Evolutionary conservation across 768 basidiomycete species (phyloP).

Genomic region (Rhizopogon sp.): DNA sequence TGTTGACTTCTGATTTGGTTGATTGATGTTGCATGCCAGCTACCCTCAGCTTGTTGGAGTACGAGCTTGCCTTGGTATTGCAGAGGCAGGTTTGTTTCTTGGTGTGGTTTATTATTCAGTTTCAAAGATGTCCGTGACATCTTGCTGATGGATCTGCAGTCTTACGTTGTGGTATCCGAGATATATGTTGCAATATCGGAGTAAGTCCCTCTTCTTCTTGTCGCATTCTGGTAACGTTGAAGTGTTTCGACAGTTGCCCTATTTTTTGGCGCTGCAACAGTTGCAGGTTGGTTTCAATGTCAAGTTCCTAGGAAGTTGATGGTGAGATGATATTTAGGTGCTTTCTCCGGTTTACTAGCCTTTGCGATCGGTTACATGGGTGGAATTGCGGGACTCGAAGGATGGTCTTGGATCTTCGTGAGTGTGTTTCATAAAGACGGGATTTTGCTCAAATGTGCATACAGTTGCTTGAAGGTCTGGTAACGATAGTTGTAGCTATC

Average conservation of each 20-base stretch:
- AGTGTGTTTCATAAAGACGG: constrained; percentile 8
- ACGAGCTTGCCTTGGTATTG: constrained; percentile 55
- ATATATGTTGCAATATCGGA: constrained; percentile 50
- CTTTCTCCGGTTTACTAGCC: constrained; percentile 57
- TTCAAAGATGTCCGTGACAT: not conserved
- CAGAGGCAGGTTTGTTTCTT: constrained; percentile 70
- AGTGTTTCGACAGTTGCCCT: constrained; percentile 34
- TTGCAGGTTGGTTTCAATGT: constrained; percentile 36
- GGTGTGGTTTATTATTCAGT: constrained; percentile 70
- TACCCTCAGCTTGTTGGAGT: constrained; percentile 58
- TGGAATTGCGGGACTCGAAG: constrained; percentile 38
- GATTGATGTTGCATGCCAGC: constrained; percentile 25
- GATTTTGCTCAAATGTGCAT: not conserved
- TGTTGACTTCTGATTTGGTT: not conserved
- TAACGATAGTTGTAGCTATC: constrained; percentile 52
- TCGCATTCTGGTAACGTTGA: not conserved
- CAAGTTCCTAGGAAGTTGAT: not conserved
- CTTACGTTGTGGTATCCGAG: constrained; percentile 69
- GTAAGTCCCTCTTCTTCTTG: not conserved
- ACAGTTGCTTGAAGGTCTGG: constrained; percentile 51
- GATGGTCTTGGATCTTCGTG: constrained; percentile 71
- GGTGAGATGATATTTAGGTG: constrained; percentile 22
- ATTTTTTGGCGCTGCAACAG: constrained; percentile 62
- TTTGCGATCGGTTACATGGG: constrained; percentile 51
- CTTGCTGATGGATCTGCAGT: constrained; percentile 21